Evolutionary conservation across 2,329 filamentous ascomycete genomes (phyloP).

Genomic region (Venturia effusa): DNA sequence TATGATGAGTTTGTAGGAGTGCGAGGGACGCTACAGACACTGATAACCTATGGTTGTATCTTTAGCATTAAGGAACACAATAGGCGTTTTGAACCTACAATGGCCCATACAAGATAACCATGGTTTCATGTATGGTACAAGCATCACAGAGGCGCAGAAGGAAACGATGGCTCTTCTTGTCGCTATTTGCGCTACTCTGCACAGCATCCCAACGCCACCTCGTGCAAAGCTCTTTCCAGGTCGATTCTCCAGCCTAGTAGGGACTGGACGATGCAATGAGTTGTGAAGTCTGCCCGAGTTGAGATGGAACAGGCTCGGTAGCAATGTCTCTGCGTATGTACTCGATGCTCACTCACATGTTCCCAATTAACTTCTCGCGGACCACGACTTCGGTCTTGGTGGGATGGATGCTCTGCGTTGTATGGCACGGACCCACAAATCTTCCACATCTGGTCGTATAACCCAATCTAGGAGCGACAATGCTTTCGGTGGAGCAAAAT

Average conservation of each 20-base stretch:
- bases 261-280: not conserved
- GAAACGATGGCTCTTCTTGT: not conserved
- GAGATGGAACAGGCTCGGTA: not conserved
- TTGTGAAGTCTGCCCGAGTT: not conserved
- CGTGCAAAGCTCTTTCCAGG: not conserved
- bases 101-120: not conserved
- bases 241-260: not conserved
- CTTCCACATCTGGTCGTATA: too few relatives aligned
- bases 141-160: not conserved
- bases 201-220: not conserved
- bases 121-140: not conserved
- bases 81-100: not conserved
- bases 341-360: not conserved
- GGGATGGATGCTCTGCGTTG: too few relatives aligned
- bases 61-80: not conserved
- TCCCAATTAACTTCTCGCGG: too few relatives aligned
- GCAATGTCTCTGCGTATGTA: not conserved
- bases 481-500: too few relatives aligned
- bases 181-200: not conserved
- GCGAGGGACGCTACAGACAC: not conserved
- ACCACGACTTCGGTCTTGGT: too few relatives aligned
- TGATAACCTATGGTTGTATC: not conserved
- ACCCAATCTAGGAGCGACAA: too few relatives aligned
- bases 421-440: too few relatives aligned
- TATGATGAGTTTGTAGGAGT: not conserved